Evolutionary conservation across 495 filamentous ascomycete genomes (phyloP), one percentile per base, ranked within the genome.

Genomic region (Penicillium alfredii): DNA sequence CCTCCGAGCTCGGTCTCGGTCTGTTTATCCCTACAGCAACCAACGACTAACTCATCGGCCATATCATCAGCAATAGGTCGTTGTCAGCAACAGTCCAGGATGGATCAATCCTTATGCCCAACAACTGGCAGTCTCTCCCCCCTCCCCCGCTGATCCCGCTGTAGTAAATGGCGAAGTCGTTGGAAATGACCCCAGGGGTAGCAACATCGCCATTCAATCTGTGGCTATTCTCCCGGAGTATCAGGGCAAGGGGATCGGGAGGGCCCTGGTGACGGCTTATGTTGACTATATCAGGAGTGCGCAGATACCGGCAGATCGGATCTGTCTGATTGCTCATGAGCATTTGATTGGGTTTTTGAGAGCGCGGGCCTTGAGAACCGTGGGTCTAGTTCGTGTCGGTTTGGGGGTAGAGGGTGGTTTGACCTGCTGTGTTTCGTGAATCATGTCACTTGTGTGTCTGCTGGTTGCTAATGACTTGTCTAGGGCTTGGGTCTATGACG

Each of bases 321-420:
- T 44, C n/a, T 22, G 49, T 10, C 31, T 53, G 10, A 44, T 56
- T 37, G 45, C 42, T 8, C 53, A 53, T 44, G 49, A 50, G 18
- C 40, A 56, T 24, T 38, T 53, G 39, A 29, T 56, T 9, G 16
- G 25, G 7, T 56, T 56, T 35, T 56, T 47, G 53, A 49, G 24
- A 39, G 45, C 30, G 34, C 19, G 11, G 49, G 53, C 9, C 53
- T 56, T 26, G 33, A 42, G 36, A 47, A 50, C 8, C 19, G 7
- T 9, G 49, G 49, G 28, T 5, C 11, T 2, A 53, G 53, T 31
- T 9, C 20, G 19, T 47, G 39, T 32, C 30, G 3, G 3, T 56
- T 50, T 47, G 49, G 40, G 0, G 45, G 49, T 4, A 45, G 40
- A 28, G 42, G 18, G 9, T 56, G 53, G 53, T 45, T 17, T 47